Percentiles rank a stretch among this genome's conserved stretches.
These are phyloP conservation scores for Cystofilobasidium capitatum DNA, from an alignment of 768 basidiomycete species.

Conservation along the genomic window DNA sequence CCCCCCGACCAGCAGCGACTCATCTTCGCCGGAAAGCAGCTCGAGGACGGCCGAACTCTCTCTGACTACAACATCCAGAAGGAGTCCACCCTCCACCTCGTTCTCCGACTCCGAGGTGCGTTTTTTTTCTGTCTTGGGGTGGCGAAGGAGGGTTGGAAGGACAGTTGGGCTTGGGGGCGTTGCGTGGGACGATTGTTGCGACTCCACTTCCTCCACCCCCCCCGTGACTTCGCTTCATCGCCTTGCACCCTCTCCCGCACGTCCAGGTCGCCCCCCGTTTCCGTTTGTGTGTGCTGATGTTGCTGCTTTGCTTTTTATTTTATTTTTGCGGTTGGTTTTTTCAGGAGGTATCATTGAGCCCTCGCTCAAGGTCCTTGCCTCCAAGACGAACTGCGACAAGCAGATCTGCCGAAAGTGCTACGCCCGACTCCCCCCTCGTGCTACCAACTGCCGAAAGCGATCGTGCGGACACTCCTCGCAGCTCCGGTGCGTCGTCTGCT, in stretches of 20 bases:
- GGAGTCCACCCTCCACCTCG: slow-evolving; percentile 93
- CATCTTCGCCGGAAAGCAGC: slow-evolving; percentile 48
- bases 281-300: too few species aligned
- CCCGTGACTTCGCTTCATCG: too few species aligned
- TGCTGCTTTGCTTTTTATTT: slow-evolving; percentile 1
- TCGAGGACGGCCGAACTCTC: slow-evolving; percentile 29
- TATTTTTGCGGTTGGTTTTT: slow-evolving; percentile 54
- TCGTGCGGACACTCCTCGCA: slow-evolving; percentile 43
- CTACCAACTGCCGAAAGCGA: slow-evolving; percentile 98
- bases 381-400: slow-evolving; percentile 98
- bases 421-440: slow-evolving; percentile 96
- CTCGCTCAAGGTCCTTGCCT: slow-evolving; percentile 90
- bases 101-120: slow-evolving; percentile 52
- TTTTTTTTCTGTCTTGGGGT: slow-evolving; percentile 15
- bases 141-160: not conserved
- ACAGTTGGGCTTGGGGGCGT: too few species aligned
- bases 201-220: too few species aligned
- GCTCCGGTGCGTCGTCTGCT: slow-evolving; percentile 13
- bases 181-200: too few species aligned
- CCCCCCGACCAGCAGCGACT: slow-evolving; percentile 45
- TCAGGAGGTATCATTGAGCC: slow-evolving; percentile 95
- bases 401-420: slow-evolving; percentile 99
- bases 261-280: too few species aligned
- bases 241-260: too few species aligned
- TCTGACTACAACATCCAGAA: slow-evolving; percentile 30